Percentiles rank a stretch among this genome's conserved stretches.
Conservation (phyloP, 164 flowering plant genomes). For the Warburgia ugandensis region DNA sequence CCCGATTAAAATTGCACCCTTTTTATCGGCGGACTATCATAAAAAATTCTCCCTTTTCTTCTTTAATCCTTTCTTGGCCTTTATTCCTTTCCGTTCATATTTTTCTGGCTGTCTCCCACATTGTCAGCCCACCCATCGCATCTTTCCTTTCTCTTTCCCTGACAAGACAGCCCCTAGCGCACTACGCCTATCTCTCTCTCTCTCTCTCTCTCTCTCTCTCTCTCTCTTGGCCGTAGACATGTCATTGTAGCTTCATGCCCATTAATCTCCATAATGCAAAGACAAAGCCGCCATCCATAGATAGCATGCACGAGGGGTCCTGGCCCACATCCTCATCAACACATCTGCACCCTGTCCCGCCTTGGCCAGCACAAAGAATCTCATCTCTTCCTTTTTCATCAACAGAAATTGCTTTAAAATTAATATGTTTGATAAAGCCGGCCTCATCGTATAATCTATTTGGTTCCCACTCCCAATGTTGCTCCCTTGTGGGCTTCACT, state of each 20-base stretch:
- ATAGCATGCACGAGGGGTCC: slow-evolving; percentile 46
- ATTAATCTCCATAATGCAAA: slow-evolving; percentile 13
- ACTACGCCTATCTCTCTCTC: neutral
- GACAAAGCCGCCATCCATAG: slow-evolving; percentile 36
- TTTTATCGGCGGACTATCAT: neutral
- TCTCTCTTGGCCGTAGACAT: neutral
- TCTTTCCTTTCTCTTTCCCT: slow-evolving; percentile 9
- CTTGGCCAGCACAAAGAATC: neutral
- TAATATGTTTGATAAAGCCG: slow-evolving; percentile 17
- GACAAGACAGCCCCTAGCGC: slow-evolving; percentile 29
- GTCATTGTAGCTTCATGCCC: slow-evolving; percentile 37
- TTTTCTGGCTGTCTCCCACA: slow-evolving; percentile 54
- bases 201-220: neutral
- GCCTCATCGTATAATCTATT: slow-evolving; percentile 9
- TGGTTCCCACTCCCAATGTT: too few species aligned
- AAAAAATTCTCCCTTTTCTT: neutral
- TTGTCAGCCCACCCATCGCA: slow-evolving; percentile 7
- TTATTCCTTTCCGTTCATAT: too few species aligned
- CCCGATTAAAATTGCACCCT: too few species aligned
- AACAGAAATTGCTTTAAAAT: neutral
- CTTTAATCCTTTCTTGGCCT: too few species aligned
- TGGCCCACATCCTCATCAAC: slow-evolving; percentile 13
- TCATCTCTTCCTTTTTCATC: neutral
- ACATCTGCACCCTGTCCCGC: slow-evolving; percentile 5
- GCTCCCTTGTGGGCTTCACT: slow-evolving; percentile 21